Conservation (phyloP, 768 basidiomycete species). For the Leccinum incarnatum region DNA sequence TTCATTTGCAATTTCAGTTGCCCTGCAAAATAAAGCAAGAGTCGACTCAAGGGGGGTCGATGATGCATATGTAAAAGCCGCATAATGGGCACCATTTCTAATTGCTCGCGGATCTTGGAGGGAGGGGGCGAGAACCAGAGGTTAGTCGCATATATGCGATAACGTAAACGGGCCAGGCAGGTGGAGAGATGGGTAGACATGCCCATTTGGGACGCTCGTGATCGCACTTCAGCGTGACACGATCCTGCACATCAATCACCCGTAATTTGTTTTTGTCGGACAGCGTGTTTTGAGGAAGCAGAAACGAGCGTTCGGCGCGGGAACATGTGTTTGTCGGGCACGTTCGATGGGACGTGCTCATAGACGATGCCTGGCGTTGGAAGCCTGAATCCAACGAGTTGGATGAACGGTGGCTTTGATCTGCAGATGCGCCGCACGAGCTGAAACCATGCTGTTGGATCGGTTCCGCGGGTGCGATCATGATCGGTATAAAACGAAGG, state of each 20-base stretch:
- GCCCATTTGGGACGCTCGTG: background rate
- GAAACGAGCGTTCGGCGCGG: background rate
- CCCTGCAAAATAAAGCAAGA: background rate
- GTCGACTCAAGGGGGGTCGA: background rate
- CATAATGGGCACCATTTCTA: background rate
- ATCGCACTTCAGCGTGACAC: background rate
- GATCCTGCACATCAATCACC: background rate
- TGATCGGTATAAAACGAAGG: conserved; percentile 18
- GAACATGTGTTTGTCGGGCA: conserved; percentile 1
- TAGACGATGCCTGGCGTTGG: conserved; percentile 2
- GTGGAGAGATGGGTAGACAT: background rate
- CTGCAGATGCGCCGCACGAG: conserved; percentile 8
- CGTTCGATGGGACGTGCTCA: background rate
- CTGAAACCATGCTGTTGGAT: conserved; percentile 9
- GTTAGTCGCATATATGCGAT: background rate
- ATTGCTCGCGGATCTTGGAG: conserved; percentile 5
- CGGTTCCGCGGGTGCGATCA: conserved; percentile 14
- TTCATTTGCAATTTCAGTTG: background rate
- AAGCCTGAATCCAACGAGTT: conserved; percentile 1
- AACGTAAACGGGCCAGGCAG: conserved; percentile 16
- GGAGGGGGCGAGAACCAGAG: conserved; percentile 2
- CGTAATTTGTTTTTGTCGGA: background rate
- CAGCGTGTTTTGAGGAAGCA: background rate
- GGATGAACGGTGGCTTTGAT: conserved; percentile 11
- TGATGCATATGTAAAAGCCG: background rate